Evolutionary conservation across 768 basidiomycete genomes (phyloP).

Genomic region (Kwoniella dendrophila): DNA sequence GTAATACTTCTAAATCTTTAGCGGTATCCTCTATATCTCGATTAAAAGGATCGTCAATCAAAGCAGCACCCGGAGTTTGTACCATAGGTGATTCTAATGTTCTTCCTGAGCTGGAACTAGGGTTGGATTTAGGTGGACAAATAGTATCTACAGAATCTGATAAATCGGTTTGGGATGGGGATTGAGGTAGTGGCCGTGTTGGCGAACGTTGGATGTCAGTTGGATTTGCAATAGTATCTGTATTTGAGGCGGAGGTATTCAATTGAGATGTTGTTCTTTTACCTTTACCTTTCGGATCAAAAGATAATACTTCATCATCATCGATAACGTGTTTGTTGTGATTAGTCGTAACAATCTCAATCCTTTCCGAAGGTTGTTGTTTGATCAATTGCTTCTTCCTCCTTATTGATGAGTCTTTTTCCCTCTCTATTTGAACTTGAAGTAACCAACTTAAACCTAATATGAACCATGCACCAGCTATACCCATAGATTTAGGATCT

Average conservation of each 20-base stretch:
- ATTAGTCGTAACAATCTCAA: not conserved
- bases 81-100: slow-evolving; percentile 22
- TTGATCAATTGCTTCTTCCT: not conserved
- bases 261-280: too few relatives aligned
- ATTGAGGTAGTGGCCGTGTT: too few relatives aligned
- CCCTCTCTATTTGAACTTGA: slow-evolving; percentile 26
- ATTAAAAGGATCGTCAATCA: not conserved
- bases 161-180: not conserved
- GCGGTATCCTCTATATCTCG: not conserved
- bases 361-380: not conserved
- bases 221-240: not conserved
- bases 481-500: slow-evolving; percentile 46
- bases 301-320: slow-evolving; percentile 16
- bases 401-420: not conserved
- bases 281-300: slow-evolving; percentile 16
- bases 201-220: not conserved
- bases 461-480: slow-evolving; percentile 46
- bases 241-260: too few relatives aligned
- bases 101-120: slow-evolving; percentile 14
- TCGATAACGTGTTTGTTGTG: not conserved
- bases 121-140: slow-evolving; percentile 12
- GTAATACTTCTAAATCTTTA: slow-evolving; percentile 19
- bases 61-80: slow-evolving; percentile 16
- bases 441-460: slow-evolving; percentile 45
- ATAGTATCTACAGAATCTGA: slow-evolving; percentile 13